Base-by-base conservation (phyloP, 768 basidiomycete species). In the Phlebiopsis flavidoalba region DNA sequence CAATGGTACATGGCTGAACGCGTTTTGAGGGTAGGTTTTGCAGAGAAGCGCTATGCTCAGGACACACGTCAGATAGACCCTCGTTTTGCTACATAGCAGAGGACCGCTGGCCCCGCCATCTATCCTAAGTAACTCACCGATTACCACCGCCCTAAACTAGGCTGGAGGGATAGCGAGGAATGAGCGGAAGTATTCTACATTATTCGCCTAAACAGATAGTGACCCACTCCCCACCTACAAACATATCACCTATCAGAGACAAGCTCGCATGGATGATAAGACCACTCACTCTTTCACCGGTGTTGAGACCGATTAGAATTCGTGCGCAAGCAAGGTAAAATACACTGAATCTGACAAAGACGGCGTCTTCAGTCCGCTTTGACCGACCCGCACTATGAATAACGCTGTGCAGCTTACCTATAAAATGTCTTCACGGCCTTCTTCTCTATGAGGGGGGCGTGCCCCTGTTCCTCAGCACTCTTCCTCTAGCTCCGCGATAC, bases 321-420 rank as follows among this genome's bases (percentile, higher is more conserved):
- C 88, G 1, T n/a, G 84, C 83, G 65, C 85, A 87, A 10, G 87
- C 85, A 71, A 89, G 79, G 67, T 86, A 89, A 71, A 89, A 89
- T 11, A 88, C 84, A 15, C 87, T 76, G 69, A 87, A 88, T 62
- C 85, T 83, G 60, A 5, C 40, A 43, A 31, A 12, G 11, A 36
- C 12, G 19, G 5, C 50, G 14, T 12, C n/a, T 22, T 40, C 8
- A 7, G n/a, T 36, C n/a, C 35, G 8, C 12, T 14, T 45, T 24
- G 21, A 17, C 3, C 33, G 17, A 14, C 37, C 31, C 43, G 55
- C 12, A 19, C 37, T n/a, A n/a, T n/a, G 2, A 45, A 7, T 1
- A 15, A 21, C 21, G 55, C 22, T 1, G 6, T 19, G 56, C 26
- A 50, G 51, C 61, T 24, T 43, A 79, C 81, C 83, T 73, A 64